Evolutionary conservation across 2,329 filamentous ascomycete species (phyloP), one percentile per base, ranked within the genome.

Genomic region (Beauveria scarabaeidicola): DNA sequence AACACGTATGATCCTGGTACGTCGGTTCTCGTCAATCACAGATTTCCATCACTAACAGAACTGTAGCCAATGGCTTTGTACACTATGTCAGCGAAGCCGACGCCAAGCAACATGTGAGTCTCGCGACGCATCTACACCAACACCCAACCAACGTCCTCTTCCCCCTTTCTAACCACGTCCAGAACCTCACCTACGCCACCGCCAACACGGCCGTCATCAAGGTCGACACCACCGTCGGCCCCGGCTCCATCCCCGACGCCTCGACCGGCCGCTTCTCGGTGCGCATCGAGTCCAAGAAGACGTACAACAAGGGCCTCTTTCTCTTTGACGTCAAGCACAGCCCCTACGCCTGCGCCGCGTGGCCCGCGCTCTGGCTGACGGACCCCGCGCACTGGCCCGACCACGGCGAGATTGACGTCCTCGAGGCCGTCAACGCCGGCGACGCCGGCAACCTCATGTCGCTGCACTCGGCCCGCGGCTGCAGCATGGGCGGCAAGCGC

Each of bases 291-390:
- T 87, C 84, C 40, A 85, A 82, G 66, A 74, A 70, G 48, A 79
- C 79, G 48, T 88, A 86, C 70, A 70, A 83, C 66, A 72, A 68
- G n/a, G 85, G 85, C 0, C 79, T 88, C n/a, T 88, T 87, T 72
- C 74, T 88, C 66, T 88, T 88, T 66, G 84, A 88, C 66, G 75
- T 88, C 63, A 76, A 79, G 62, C 85, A 87, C 70, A 81, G 81
- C 0, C 85, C 85, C 0, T 81, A 77, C 65, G 85, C 83, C 46
- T 88, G 85, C 66, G 83, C 78, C 3, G 83, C 79, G 23, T 88
- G 83, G 86, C 83, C 84, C 2, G 79, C 86, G 0, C 76, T 89
- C 11, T 89, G 86, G 86, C 75, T 89, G 7, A 76, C 78, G 0
- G 86, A 89, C 68, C 73, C 77, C 1, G 71, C 68, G 64, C 79